A percentile compares a stretch with the other conserved stretches of the same genome.
Evolutionary conservation across 495 filamentous ascomycete species (phyloP).

Genomic region (Hyaloscypha bicolor): DNA sequence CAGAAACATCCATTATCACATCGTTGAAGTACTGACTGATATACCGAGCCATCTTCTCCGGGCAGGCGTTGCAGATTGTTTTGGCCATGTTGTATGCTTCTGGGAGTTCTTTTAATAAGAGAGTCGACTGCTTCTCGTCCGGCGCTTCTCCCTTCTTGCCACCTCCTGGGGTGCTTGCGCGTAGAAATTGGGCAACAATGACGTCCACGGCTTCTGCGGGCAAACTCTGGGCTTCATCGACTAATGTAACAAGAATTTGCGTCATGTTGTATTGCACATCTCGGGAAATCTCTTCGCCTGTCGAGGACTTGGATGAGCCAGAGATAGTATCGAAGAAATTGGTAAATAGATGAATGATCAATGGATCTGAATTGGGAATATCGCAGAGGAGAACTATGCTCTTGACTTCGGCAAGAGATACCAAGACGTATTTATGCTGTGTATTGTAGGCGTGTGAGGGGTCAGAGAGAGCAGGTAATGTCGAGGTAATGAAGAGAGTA

Average conservation of each 20-base stretch:
- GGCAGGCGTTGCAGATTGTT: slow-evolving; percentile 84
- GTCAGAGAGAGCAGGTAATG: slow-evolving; percentile 84
- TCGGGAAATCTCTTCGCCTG: slow-evolving; percentile 80
- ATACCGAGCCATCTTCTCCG: slow-evolving; percentile 90
- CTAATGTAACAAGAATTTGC: slow-evolving; percentile 75
- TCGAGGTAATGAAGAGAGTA: slow-evolving; percentile 77
- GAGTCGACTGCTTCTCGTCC: slow-evolving; percentile 75
- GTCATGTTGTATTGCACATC: slow-evolving; percentile 94
- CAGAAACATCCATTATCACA: slow-evolving; percentile 85
- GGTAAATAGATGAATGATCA: slow-evolving; percentile 80
- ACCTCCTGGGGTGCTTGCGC: slow-evolving; percentile 59
- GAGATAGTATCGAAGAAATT: slow-evolving; percentile 92
- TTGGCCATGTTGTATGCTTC: slow-evolving; percentile 96
- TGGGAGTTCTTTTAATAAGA: slow-evolving; percentile 81
- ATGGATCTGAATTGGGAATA: slow-evolving; percentile 72
- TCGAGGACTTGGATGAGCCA: slow-evolving; percentile 68
- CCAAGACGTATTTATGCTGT: slow-evolving; percentile 87
- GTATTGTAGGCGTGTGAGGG: slow-evolving; percentile 88
- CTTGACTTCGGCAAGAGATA: slow-evolving; percentile 88
- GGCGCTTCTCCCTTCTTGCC: slow-evolving; percentile 50
- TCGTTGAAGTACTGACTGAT: slow-evolving; percentile 97
- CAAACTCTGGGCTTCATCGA: slow-evolving; percentile 83
- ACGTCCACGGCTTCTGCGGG: slow-evolving; percentile 86
- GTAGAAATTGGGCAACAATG: slow-evolving; percentile 92
- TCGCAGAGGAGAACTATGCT: slow-evolving; percentile 94